Conservation (phyloP, 2,329 filamentous ascomycete genomes). For the Pseudopyricularia cyperi region DNA sequence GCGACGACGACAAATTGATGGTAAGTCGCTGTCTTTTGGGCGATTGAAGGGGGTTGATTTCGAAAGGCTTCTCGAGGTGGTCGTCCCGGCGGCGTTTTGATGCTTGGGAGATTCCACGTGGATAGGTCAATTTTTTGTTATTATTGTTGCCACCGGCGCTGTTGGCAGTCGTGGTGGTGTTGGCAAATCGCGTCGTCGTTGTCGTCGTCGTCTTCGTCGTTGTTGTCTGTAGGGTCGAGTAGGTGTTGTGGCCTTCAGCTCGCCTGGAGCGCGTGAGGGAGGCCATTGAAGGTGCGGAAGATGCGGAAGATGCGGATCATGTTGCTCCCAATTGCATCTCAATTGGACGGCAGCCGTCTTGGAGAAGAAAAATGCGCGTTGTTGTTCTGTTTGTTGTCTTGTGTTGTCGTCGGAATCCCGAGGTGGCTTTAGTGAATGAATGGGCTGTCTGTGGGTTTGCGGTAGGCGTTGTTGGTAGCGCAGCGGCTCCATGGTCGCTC, state of each 20-base stretch:
- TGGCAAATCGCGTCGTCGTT: neutral
- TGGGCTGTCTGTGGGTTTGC: too few species aligned
- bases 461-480: too few species aligned
- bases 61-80: neutral
- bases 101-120: constrained; percentile 2
- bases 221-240: neutral
- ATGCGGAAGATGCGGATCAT: neutral
- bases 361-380: neutral
- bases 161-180: neutral
- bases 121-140: constrained; percentile 1
- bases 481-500: too few species aligned
- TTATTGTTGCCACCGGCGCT: neutral
- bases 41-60: neutral
- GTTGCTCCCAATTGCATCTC: neutral
- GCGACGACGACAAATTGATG: constrained; percentile 2
- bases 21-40: constrained; percentile 1
- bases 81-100: neutral
- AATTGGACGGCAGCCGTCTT: neutral
- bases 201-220: too few species aligned
- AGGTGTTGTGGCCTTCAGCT: constrained; percentile 4
- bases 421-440: too few species aligned
- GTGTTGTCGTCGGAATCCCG: too few species aligned
- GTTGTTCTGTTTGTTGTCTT: neutral
- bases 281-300: constrained; percentile 10
- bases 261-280: constrained; percentile 11